phyloP scores from a whole-genome alignment of 352 stramenopile genomes.

The Phytophthora sp. region DNA sequence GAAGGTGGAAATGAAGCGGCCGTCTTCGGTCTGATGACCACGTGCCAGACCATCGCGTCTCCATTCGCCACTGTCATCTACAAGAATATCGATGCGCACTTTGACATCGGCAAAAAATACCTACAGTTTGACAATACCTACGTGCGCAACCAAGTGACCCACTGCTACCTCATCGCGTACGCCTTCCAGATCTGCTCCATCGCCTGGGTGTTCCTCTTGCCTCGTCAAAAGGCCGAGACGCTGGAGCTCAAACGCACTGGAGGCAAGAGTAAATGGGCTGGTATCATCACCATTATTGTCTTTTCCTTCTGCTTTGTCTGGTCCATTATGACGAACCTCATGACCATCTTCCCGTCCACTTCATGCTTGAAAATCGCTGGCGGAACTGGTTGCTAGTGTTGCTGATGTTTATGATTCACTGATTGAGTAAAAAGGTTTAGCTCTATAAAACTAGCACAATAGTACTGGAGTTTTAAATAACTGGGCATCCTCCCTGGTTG shows the following conservation, averaged over 20 bases:
- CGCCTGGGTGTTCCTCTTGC: slow-evolving; percentile 46
- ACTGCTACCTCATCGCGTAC: slow-evolving; percentile 51
- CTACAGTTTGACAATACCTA: slow-evolving; percentile 38
- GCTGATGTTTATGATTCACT: too few species aligned
- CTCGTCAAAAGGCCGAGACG: slow-evolving; percentile 48
- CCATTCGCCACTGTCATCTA: slow-evolving; percentile 53
- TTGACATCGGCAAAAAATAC: slow-evolving; percentile 40
- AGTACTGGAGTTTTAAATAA: slow-evolving; percentile 32
- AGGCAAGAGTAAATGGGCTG: slow-evolving; percentile 42
- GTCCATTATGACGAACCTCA: slow-evolving; percentile 59
- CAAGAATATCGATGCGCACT: slow-evolving; percentile 58
- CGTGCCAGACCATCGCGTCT: slow-evolving; percentile 45
- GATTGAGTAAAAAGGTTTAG: slow-evolving; percentile 12
- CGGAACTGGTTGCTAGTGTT: slow-evolving; percentile 40
- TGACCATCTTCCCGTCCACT: slow-evolving; percentile 48
- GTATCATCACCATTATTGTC: slow-evolving; percentile 44
- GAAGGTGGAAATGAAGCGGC: slow-evolving; percentile 54
- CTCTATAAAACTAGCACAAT: slow-evolving; percentile 26
- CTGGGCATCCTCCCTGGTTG: not conserved
- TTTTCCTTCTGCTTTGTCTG: slow-evolving; percentile 53
- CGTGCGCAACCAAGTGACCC: slow-evolving; percentile 42
- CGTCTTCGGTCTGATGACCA: slow-evolving; percentile 54
- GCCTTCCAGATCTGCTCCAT: slow-evolving; percentile 46
- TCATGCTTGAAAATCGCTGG: slow-evolving; percentile 50
- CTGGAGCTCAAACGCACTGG: slow-evolving; percentile 47